A percentile compares a stretch with the other conserved stretches of the same genome.
Conservation (phyloP, 495 filamentous ascomycete species). For the Penicillium paxilli region DNA sequence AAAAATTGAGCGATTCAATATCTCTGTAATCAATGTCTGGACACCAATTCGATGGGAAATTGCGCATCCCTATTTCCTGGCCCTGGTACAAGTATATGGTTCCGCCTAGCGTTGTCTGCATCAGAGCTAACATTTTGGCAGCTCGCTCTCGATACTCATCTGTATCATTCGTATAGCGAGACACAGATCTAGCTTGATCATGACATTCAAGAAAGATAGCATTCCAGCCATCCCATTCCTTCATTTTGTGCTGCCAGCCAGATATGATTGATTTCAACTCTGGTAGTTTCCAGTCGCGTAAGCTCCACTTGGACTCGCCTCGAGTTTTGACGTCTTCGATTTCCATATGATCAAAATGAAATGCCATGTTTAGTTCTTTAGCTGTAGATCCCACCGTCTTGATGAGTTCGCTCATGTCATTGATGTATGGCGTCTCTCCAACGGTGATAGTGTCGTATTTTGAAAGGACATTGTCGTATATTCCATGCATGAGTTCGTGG, state of each 20-base stretch:
- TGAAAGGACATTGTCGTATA: conserved; percentile 51
- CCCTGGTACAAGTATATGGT: neutral
- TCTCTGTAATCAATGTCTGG: neutral
- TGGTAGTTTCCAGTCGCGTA: conserved; percentile 42
- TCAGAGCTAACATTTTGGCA: neutral
- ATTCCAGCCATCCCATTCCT: conserved; percentile 50
- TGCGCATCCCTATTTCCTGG: neutral
- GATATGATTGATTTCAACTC: conserved; percentile 49
- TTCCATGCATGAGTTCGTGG: conserved; percentile 59
- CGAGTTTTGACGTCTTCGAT: conserved; percentile 30
- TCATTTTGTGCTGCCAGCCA: conserved; percentile 29
- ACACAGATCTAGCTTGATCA: conserved; percentile 49
- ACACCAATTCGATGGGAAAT: neutral
- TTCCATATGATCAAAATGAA: conserved; percentile 59
- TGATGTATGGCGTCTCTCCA: conserved; percentile 51
- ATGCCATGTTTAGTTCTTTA: conserved; percentile 58
- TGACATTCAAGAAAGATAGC: conserved; percentile 64
- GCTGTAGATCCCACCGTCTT: neutral
- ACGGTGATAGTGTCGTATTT: conserved; percentile 58
- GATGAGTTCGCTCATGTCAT: neutral
- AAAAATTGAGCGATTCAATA: neutral
- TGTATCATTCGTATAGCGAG: neutral
- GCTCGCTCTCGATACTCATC: neutral
- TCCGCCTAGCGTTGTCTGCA: neutral
- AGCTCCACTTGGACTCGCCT: conserved; percentile 34